phyloP scores from a whole-genome alignment of 2,329 filamentous ascomycete genomes.

The Fusarium incarnatum region DNA sequence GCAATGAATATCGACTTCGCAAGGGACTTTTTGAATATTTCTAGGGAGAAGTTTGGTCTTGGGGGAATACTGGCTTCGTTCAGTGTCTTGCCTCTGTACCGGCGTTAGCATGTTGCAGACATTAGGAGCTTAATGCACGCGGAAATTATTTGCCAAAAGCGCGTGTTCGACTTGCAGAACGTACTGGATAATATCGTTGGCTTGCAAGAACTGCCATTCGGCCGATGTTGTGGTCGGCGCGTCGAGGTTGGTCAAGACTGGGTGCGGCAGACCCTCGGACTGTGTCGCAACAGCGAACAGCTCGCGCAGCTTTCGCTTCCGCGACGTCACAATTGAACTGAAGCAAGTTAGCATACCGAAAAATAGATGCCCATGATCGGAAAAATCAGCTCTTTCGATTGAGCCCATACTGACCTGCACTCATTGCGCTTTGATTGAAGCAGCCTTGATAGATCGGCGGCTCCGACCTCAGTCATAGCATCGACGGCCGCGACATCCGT shows the following conservation, averaged over 20 bases:
- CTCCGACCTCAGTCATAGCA: slow-evolving; percentile 79
- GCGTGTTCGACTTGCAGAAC: slow-evolving; percentile 49
- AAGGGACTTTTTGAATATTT: slow-evolving; percentile 56
- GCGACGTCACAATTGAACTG: slow-evolving; percentile 81
- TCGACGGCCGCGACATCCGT: slow-evolving; percentile 76
- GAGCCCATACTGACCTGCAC: slow-evolving; percentile 65
- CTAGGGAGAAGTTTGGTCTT: slow-evolving; percentile 59
- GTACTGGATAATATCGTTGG: slow-evolving; percentile 70
- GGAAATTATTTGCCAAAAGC: slow-evolving; percentile 25
- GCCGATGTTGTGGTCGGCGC: slow-evolving; percentile 63
- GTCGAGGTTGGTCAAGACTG: slow-evolving; percentile 68
- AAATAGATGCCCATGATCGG: slow-evolving; percentile 60
- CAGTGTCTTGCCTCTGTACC: slow-evolving; percentile 56
- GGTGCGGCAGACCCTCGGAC: slow-evolving; percentile 69
- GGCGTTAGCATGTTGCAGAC: slow-evolving; percentile 40
- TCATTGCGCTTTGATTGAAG: slow-evolving; percentile 73
- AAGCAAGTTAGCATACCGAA: slow-evolving; percentile 57
- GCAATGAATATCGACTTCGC: slow-evolving; percentile 46
- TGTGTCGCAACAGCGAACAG: slow-evolving; percentile 84
- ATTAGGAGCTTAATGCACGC: slow-evolving; percentile 33
- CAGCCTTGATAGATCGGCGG: slow-evolving; percentile 73
- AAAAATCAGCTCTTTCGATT: slow-evolving; percentile 62
- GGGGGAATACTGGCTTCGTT: slow-evolving; percentile 66
- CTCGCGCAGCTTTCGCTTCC: slow-evolving; percentile 91
- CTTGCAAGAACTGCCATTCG: slow-evolving; percentile 68